These are phyloP conservation scores for Tetradesmus lagerheimii DNA, from an alignment of 139 green algal genomes.

Conservation along the genomic window DNA sequence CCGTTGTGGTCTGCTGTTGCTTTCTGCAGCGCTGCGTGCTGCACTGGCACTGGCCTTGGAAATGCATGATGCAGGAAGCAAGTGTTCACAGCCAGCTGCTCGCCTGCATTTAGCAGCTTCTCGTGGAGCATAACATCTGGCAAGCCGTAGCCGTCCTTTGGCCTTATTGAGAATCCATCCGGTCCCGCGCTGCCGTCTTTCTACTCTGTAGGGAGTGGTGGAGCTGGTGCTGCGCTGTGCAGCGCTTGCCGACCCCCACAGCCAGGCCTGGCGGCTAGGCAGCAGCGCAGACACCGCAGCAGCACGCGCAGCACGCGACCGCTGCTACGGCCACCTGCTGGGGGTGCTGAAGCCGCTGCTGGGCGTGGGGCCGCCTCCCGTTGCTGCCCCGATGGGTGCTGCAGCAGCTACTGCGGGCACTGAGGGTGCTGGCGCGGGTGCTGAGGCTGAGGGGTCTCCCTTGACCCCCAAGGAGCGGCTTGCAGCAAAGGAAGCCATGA, in stretches of 20 bases:
- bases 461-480: conserved; percentile 16
- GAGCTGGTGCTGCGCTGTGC: conserved; percentile 68
- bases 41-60: background rate
- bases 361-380: conserved; percentile 20
- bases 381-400: conserved; percentile 18
- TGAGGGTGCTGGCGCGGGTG: conserved; percentile 30
- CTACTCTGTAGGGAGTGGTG: conserved; percentile 59
- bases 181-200: background rate
- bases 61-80: background rate
- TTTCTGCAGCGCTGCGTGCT: background rate
- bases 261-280: conserved; percentile 54
- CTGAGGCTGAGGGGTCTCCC: background rate
- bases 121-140: background rate
- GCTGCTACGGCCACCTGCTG: conserved; percentile 70
- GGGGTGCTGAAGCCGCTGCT: conserved; percentile 62
- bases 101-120: background rate
- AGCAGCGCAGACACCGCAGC: conserved; percentile 57
- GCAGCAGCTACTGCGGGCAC: conserved; percentile 6
- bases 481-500: conserved; percentile 24
- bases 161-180: background rate
- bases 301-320: conserved; percentile 61
- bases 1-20: background rate
- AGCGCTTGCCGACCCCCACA: conserved; percentile 73
- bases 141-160: background rate
- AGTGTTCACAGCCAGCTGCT: too few relatives aligned